Evolutionary conservation across 352 stramenopile species (phyloP).

Genomic region (Globisporangium viniferum): DNA sequence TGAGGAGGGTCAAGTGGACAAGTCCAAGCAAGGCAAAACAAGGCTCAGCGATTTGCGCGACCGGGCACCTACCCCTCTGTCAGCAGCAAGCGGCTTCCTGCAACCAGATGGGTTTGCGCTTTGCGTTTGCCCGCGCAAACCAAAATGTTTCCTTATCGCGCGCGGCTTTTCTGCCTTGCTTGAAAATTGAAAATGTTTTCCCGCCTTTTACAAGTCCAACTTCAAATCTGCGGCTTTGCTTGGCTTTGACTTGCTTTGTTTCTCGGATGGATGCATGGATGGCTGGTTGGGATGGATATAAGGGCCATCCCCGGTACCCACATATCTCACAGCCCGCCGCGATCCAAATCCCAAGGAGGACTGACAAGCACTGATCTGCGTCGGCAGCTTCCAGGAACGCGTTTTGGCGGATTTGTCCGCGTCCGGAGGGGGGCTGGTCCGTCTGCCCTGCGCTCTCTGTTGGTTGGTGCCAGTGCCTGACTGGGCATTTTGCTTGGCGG

Average conservation of each 20-base stretch:
- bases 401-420: background rate
- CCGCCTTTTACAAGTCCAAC: background rate
- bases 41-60: conserved; percentile 3
- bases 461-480: background rate
- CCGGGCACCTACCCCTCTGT: background rate
- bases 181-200: background rate
- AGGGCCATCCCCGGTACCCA: conserved; percentile 1
- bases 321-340: background rate
- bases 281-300: conserved; percentile 3
- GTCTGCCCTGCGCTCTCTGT: conserved; percentile 1
- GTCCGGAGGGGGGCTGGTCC: background rate
- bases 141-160: background rate
- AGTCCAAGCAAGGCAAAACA: background rate
- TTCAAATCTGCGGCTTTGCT: background rate
- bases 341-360: background rate
- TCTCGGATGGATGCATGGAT: background rate
- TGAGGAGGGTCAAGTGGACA: background rate
- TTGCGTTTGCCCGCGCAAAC: background rate
- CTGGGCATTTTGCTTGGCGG: background rate
- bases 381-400: conserved; percentile 1
- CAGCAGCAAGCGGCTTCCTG: background rate
- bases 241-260: too few relatives aligned
- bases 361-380: background rate
- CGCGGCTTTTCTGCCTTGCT: background rate
- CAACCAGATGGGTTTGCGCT: conserved; percentile 6